These are phyloP conservation scores for Sugiyamaella grinbergsii DNA, from an alignment of 1,139 yeast species.

Conservation along the genomic window DNA sequence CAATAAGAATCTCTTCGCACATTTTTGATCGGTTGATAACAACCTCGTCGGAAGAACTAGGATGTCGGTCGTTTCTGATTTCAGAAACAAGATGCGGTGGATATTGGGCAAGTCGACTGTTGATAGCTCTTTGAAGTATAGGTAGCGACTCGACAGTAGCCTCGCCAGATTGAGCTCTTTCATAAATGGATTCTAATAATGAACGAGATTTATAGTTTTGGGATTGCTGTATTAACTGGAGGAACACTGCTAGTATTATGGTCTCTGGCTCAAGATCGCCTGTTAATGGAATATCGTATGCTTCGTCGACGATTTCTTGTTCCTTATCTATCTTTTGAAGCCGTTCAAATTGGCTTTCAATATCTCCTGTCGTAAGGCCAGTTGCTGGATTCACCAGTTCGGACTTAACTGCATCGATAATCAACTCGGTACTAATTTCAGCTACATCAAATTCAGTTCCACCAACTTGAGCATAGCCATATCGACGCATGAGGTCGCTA, in stretches of 20 bases:
- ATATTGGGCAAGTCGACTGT: conserved; percentile 30
- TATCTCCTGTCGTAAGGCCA: conserved; percentile 26
- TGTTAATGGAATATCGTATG: conserved; percentile 36
- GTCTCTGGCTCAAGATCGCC: conserved; percentile 35
- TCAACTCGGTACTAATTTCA: conserved; percentile 51
- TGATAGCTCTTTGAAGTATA: conserved; percentile 27
- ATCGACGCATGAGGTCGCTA: conserved; percentile 80
- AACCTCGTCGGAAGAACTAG: conserved; percentile 25
- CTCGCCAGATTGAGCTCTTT: conserved; percentile 27
- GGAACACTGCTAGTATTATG: conserved; percentile 22
- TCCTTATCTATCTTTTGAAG: conserved; percentile 28
- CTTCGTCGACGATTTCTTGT: conserved; percentile 38
- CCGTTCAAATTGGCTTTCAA: conserved; percentile 20
- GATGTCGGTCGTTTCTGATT: conserved; percentile 21
- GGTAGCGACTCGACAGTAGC: conserved; percentile 29
- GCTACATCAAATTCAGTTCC: conserved; percentile 83
- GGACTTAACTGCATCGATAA: conserved; percentile 29
- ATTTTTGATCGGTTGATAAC: conserved; percentile 30
- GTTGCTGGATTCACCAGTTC: conserved; percentile 22
- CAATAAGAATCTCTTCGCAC: conserved; percentile 34
- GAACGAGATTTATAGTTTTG: conserved; percentile 23
- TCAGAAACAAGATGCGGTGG: conserved; percentile 24
- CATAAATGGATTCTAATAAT: conserved; percentile 28
- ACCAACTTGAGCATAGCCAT: conserved; percentile 81
- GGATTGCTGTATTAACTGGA: conserved; percentile 22